Percentiles rank a stretch among this genome's conserved stretches.
Conservation (phyloP, 2,329 filamentous ascomycete species). For the Diplodia corticola region DNA sequence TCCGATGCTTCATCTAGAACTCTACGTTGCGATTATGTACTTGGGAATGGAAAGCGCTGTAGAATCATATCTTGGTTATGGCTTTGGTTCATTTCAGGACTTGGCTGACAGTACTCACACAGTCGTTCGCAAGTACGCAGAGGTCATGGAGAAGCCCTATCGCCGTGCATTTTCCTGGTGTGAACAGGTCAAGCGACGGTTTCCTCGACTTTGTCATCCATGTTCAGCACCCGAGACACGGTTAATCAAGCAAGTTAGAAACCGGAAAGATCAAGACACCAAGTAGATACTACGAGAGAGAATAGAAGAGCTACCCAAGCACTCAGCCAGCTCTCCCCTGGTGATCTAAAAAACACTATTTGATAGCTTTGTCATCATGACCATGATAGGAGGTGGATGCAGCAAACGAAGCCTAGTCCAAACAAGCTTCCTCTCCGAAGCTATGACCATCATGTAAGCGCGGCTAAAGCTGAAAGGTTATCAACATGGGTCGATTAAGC, state of each 20-base stretch:
- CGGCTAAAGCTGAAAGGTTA: background rate
- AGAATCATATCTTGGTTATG: background rate
- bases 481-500: background rate
- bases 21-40: background rate
- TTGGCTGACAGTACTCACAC: background rate
- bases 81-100: background rate
- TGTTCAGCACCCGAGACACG: background rate
- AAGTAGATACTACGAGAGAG: background rate
- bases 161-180: background rate
- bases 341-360: background rate
- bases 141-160: background rate
- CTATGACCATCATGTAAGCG: conserved; percentile 3
- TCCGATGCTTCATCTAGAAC: background rate
- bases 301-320: too few species aligned
- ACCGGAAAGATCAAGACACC: background rate
- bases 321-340: too few species aligned
- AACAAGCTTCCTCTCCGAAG: conserved; percentile 13
- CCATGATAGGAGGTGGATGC: background rate
- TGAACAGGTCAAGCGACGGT: background rate
- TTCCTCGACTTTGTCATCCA: background rate
- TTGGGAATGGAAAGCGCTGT: background rate
- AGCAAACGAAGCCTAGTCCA: conserved; percentile 2
- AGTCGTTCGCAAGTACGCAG: background rate
- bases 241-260: too few species aligned
- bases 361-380: background rate